Percentiles rank a stretch among this genome's conserved stretches.
Evolutionary conservation across 805 yeast genomes (phyloP).

Genomic region (Starmera dryadoides): DNA sequence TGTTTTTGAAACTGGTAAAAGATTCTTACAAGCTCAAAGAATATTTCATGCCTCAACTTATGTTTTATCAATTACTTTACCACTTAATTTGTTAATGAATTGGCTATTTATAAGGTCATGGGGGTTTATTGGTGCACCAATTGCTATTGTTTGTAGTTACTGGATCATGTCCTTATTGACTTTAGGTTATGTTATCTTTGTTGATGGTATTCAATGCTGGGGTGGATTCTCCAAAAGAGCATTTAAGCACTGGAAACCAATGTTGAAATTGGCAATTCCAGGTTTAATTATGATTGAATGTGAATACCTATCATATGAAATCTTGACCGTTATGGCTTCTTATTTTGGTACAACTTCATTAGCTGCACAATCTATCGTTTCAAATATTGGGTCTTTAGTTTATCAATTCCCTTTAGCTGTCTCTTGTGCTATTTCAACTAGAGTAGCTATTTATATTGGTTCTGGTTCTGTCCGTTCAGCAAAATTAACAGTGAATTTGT

Average conservation of each 20-base stretch:
- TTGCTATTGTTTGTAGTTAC: slow-evolving; percentile 64
- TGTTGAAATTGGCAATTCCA: slow-evolving; percentile 56
- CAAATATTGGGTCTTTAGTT: slow-evolving; percentile 48
- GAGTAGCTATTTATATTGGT: slow-evolving; percentile 69
- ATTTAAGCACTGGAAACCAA: slow-evolving; percentile 50
- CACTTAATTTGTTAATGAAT: slow-evolving; percentile 58
- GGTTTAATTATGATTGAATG: slow-evolving; percentile 72
- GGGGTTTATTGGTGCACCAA: slow-evolving; percentile 84
- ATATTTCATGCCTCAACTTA: slow-evolving; percentile 72
- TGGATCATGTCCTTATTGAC: slow-evolving; percentile 49
- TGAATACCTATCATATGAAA: slow-evolving; percentile 69
- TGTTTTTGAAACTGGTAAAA: slow-evolving; percentile 68
- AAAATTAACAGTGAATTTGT: slow-evolving; percentile 34
- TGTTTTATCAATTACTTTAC: slow-evolving; percentile 57
- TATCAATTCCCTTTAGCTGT: slow-evolving; percentile 73
- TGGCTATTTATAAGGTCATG: slow-evolving; percentile 57
- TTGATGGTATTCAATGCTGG: slow-evolving; percentile 72
- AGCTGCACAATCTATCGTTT: slow-evolving; percentile 46
- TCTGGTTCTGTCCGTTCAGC: slow-evolving; percentile 39
- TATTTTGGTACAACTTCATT: slow-evolving; percentile 41
- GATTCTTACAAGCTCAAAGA: slow-evolving; percentile 73
- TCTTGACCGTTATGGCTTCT: slow-evolving; percentile 57
- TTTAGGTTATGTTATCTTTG: slow-evolving; percentile 22
- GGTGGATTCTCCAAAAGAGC: slow-evolving; percentile 45
- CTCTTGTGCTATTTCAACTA: slow-evolving; percentile 63